Conservation (phyloP, 306 rosid species). For the Clitoria ternatea region DNA sequence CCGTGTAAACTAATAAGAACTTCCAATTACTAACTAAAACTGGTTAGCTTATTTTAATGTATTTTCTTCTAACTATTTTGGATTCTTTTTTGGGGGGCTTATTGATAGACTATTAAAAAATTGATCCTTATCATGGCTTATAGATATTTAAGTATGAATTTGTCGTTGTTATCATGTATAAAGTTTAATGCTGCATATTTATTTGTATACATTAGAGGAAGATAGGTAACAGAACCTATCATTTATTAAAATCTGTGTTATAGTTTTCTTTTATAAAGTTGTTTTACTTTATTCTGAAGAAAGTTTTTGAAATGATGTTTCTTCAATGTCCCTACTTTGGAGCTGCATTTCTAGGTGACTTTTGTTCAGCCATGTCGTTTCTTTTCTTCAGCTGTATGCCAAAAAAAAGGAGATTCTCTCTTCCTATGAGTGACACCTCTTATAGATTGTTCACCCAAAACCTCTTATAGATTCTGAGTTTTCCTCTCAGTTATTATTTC, state of each 20-base stretch:
- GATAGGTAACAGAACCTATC: not conserved
- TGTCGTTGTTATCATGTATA: slow-evolving; percentile 1
- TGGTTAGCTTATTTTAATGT: slow-evolving; percentile 13
- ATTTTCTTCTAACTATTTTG: slow-evolving; percentile 17
- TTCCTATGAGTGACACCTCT: not conserved
- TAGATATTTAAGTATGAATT: slow-evolving; percentile 9
- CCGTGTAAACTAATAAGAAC: slow-evolving; percentile 16
- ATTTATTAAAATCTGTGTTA: not conserved
- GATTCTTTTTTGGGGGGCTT: slow-evolving; percentile 5
- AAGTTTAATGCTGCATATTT: not conserved
- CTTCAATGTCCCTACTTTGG: not conserved
- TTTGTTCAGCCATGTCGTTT: not conserved
- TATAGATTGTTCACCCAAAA: no score
- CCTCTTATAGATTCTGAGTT: not conserved
- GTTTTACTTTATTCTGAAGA: slow-evolving; percentile 2
- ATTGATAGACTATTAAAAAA: not conserved
- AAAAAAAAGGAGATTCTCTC: not conserved
- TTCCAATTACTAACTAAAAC: not conserved
- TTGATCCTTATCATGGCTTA: not conserved
- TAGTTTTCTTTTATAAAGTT: not conserved
- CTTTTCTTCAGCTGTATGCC: not conserved
- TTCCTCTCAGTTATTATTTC: slow-evolving; percentile 9
- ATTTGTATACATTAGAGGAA: not conserved
- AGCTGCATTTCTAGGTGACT: not conserved
- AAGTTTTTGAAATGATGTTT: not conserved